These are phyloP conservation scores for Acorus gramineus DNA, from an alignment of 106 monocot genomes.

Conservation along the genomic window DNA sequence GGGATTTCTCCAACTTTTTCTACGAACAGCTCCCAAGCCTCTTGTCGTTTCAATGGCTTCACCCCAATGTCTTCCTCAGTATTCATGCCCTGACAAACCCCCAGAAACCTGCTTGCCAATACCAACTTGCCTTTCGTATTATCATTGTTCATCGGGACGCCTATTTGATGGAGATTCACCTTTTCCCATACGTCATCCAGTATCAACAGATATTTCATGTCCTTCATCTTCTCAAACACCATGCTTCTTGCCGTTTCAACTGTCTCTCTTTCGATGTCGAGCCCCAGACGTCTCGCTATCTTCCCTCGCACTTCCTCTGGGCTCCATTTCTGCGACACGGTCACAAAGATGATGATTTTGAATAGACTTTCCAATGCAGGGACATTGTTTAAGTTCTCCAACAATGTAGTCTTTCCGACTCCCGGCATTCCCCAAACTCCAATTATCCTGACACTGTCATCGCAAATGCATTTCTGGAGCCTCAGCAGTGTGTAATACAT, in stretches of 20 bases:
- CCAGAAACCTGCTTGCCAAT: conserved; percentile 17
- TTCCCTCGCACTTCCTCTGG: conserved; percentile 6
- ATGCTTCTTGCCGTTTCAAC: conserved; percentile 17
- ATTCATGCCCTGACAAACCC: conserved; percentile 28
- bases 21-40: conserved; percentile 24
- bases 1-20: conserved; percentile 13
- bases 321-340: not conserved
- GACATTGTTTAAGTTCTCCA: conserved; percentile 21
- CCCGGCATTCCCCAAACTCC: conserved; percentile 29
- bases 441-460: too few relatives aligned
- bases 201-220: conserved; percentile 25
- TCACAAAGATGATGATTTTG: conserved; percentile 13
- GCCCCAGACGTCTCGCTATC: conserved; percentile 18
- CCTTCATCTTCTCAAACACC: conserved; percentile 12
- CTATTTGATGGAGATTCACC: conserved; percentile 11
- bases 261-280: conserved; percentile 15
- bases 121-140: conserved; percentile 17
- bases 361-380: conserved; percentile 3
- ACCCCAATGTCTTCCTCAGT: conserved; percentile 16
- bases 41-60: conserved; percentile 12
- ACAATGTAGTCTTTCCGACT: conserved; percentile 25
- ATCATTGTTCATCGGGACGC: conserved; percentile 13
- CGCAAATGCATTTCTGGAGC: too few relatives aligned
- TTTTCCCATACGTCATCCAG: conserved; percentile 33
- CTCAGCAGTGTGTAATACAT: too few relatives aligned